Base-by-base conservation (phyloP, 2,329 filamentous ascomycete species). In the Paracamarosporium sp. region DNA sequence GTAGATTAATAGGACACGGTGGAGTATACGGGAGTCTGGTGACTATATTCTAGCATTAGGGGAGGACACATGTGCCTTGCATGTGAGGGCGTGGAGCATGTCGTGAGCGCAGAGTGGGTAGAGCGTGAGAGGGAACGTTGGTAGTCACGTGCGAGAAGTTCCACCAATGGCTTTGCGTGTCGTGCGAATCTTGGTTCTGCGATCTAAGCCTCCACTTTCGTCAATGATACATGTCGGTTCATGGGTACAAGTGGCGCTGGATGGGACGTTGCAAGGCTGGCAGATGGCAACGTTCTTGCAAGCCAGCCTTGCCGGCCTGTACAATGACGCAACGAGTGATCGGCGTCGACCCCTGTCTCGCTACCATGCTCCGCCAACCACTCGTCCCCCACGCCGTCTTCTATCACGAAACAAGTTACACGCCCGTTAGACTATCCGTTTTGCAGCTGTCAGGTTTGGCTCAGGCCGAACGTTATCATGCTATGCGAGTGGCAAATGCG, bases 1-100 rank as follows among this genome's bases (percentile, higher is more conserved):
- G 46, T 62, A 64, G 55, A 67, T 67, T 65, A 67, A 67, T 59
- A 67, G 60, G 64, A 67, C 64, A 67, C 64, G 59, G 52, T 65
- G 44, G 58, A 47, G 35, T 33, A 15, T 31, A 33, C 17, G 20
- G 7, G 25, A 15, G 12, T 28, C 53, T 53, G 27, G 38, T 31
- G 53, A 44, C 24, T 30, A 28, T 27, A n/a, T n/a, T n/a, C n/a
- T n/a, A n/a, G n/a, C n/a, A n/a, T n/a, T n/a, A 15, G 12, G 20
- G 44, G 24, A 62, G 60, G 62, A 63, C 57, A 65, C 50, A 54
- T 62, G 38, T 59, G 46, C 46, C 33, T 50, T 41, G 40, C 47
- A 55, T 51, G 33, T 40, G 47, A 22, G 31, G 12, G 13, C 24
- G 24, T 35, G 20, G 46, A 55, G n/a, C 9, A 27, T 51, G 12